phyloP scores from a whole-genome alignment of 2,329 filamentous ascomycete species.

The Trichoderma sp. region DNA sequence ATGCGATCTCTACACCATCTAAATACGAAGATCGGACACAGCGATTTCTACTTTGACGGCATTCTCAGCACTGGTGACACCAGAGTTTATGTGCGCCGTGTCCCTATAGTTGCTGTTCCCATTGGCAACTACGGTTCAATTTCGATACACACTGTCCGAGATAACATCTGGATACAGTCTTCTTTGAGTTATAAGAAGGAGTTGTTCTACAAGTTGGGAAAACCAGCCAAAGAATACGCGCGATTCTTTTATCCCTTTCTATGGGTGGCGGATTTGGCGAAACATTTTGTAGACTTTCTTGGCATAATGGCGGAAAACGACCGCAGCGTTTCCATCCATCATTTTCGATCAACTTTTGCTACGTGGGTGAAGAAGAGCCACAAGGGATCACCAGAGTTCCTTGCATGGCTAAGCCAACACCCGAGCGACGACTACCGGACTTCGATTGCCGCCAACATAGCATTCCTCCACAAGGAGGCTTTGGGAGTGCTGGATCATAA shows the following conservation, averaged over 20 bases:
- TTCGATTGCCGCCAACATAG: slow-evolving; percentile 55
- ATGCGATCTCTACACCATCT: slow-evolving; percentile 56
- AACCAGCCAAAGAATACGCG: slow-evolving; percentile 57
- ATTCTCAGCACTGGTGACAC: slow-evolving; percentile 45
- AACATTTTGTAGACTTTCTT: slow-evolving; percentile 69
- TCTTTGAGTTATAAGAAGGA: slow-evolving; percentile 35
- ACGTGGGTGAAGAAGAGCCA: slow-evolving; percentile 54
- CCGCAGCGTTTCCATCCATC: slow-evolving; percentile 44
- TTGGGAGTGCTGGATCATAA: slow-evolving; percentile 43
- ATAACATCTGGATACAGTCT: slow-evolving; percentile 64
- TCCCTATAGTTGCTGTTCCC: slow-evolving; percentile 57
- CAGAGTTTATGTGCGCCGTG: slow-evolving; percentile 49
- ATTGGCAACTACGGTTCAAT: slow-evolving; percentile 62
- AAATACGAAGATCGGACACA: slow-evolving; percentile 34
- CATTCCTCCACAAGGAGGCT: slow-evolving; percentile 65
- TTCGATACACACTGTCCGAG: slow-evolving; percentile 44
- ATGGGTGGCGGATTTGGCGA: slow-evolving; percentile 69
- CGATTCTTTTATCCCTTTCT: slow-evolving; percentile 61
- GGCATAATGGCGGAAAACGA: slow-evolving; percentile 31
- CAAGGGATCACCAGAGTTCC: slow-evolving; percentile 39
- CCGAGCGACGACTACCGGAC: slow-evolving; percentile 59
- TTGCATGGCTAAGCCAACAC: slow-evolving; percentile 52
- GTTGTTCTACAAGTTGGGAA: slow-evolving; percentile 62
- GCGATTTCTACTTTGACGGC: slow-evolving; percentile 57
- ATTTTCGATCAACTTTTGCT: slow-evolving; percentile 58